These are phyloP conservation scores for Thymus mandschuricus DNA, from an alignment of 257 asterid species.

Conservation along the genomic window DNA sequence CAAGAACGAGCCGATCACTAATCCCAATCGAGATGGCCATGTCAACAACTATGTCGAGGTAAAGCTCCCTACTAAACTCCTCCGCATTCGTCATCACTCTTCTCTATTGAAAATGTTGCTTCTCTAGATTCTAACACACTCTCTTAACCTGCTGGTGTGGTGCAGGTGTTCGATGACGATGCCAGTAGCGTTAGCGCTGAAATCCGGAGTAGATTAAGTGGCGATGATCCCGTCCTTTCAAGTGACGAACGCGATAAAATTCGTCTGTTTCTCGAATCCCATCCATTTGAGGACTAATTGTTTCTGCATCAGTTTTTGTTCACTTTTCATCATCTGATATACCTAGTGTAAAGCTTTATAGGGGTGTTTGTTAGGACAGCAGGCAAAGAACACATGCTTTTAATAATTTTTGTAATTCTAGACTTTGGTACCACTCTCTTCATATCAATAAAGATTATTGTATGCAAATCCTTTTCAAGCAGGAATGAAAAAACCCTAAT, in stretches of 20 bases:
- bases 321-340: not conserved
- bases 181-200: conserved; percentile 48
- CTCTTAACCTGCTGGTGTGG: conserved; percentile 1
- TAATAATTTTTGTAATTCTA: conserved; percentile 10
- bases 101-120: not conserved
- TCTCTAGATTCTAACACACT: too few relatives aligned
- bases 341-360: conserved; percentile 39
- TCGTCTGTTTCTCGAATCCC: conserved; percentile 65
- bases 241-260: conserved; percentile 55
- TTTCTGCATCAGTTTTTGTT: not conserved
- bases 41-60: conserved; percentile 86
- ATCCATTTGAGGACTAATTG: conserved; percentile 50
- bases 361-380: conserved; percentile 21
- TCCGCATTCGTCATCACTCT: not conserved
- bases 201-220: conserved; percentile 58
- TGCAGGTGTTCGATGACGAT: conserved; percentile 60
- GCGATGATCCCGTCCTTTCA: conserved; percentile 74
- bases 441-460: conserved; percentile 9
- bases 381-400: conserved; percentile 1
- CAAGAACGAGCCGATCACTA: conserved; percentile 55
- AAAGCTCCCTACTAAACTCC: conserved; percentile 5
- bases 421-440: not conserved
- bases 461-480: too few relatives aligned
- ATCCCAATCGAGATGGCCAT: conserved; percentile 80
- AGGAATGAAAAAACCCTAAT: too few relatives aligned